Percentiles rank a stretch among this genome's conserved stretches.
Evolutionary conservation across 768 basidiomycete species (phyloP).

Genomic region (Tylopilus plumbeoviolaceoides): DNA sequence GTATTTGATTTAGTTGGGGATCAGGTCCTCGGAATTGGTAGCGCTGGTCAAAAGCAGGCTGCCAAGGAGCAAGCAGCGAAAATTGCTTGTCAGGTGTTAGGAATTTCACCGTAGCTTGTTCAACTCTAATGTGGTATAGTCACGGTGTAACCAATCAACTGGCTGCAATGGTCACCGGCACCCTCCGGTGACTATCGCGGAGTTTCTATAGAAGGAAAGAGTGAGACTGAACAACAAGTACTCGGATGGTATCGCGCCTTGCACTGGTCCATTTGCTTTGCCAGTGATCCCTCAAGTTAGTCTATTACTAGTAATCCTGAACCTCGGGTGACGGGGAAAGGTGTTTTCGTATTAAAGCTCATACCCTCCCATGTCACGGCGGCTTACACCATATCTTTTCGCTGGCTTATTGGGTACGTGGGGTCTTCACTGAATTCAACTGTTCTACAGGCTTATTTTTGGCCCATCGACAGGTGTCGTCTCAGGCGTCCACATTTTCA

Average conservation of each 20-base stretch:
- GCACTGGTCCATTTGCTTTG: background rate
- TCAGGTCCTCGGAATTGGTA: conserved; percentile 44
- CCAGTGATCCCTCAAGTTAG: background rate
- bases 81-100: conserved; percentile 37
- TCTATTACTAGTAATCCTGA: background rate
- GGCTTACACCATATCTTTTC: conserved; percentile 47
- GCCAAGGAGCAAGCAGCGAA: conserved; percentile 50
- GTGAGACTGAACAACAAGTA: background rate
- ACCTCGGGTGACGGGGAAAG: background rate
- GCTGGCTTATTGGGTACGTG: conserved; percentile 61
- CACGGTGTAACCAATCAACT: background rate
- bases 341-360: background rate
- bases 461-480: conserved; percentile 40
- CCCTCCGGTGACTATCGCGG: conserved; percentile 16
- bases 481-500: conserved; percentile 67
- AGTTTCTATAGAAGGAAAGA: conserved; percentile 24
- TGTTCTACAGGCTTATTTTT: conserved; percentile 1
- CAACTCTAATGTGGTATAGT: background rate
- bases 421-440: background rate
- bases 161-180: background rate
- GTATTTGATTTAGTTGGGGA: conserved; percentile 40
- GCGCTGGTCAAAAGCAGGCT: conserved; percentile 37
- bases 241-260: background rate
- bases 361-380: conserved; percentile 30
- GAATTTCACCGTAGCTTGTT: conserved; percentile 11